phyloP scores from a whole-genome alignment of 106 monocot genomes.

The Chionographis japonica region DNA sequence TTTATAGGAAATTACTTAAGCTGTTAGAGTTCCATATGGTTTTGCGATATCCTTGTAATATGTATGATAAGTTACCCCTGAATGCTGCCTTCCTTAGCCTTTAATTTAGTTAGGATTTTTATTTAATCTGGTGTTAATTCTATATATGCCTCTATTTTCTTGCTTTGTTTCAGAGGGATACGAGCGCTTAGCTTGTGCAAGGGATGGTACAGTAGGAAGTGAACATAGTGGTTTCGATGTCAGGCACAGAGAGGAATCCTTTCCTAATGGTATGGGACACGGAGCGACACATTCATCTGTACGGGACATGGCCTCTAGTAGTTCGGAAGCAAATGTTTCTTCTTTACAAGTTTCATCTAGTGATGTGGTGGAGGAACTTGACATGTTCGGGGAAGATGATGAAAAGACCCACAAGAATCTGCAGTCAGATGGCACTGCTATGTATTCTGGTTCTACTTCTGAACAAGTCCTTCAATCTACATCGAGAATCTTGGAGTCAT shows the following conservation, averaged over 20 bases:
- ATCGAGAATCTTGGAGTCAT: slow-evolving; percentile 20
- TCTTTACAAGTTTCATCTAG: slow-evolving; percentile 22
- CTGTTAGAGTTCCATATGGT: no score
- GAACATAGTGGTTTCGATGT: slow-evolving; percentile 1
- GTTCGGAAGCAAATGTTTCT: slow-evolving; percentile 23
- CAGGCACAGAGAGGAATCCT: slow-evolving; percentile 10
- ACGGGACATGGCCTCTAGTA: slow-evolving; percentile 19
- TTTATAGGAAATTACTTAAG: no score
- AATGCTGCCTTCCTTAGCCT: no score
- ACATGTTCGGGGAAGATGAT: slow-evolving; percentile 91
- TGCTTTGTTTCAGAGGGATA: slow-evolving; percentile 54
- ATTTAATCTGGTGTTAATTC: neutral
- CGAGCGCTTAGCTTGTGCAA: slow-evolving; percentile 59
- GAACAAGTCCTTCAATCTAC: slow-evolving; percentile 17
- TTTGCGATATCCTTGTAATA: neutral
- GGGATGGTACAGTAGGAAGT: slow-evolving; percentile 24
- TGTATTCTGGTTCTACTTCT: slow-evolving; percentile 9
- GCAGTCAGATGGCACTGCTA: slow-evolving; percentile 11
- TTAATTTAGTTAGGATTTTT: neutral
- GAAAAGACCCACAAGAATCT: slow-evolving; percentile 29
- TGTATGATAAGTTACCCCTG: no score
- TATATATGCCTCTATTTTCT: neutral
- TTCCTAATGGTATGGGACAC: slow-evolving; percentile 14
- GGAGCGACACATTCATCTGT: slow-evolving; percentile 14
- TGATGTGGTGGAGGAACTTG: slow-evolving; percentile 49